A percentile compares a stretch with the other conserved stretches of the same genome.
Evolutionary conservation across 805 yeast species (phyloP).

Genomic region (Spathaspora boniae): DNA sequence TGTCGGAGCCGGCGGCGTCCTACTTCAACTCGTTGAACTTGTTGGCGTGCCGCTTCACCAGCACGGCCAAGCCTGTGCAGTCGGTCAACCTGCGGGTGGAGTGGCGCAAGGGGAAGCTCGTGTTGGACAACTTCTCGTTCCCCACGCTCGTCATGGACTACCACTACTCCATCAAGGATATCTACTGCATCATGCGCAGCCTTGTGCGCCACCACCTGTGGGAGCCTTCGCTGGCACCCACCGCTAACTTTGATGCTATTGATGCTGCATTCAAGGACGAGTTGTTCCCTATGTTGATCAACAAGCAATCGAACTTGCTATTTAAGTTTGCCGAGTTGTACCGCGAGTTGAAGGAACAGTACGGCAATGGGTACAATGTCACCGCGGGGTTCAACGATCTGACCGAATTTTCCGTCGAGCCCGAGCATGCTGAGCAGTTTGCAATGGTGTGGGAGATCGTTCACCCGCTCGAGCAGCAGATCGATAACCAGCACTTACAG

Average conservation of each 20-base stretch:
- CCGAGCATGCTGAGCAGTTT: not conserved
- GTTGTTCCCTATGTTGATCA: slow-evolving; percentile 3
- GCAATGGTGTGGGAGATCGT: not conserved
- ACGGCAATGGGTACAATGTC: not conserved
- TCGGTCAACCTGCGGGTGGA: no score
- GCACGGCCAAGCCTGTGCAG: no score
- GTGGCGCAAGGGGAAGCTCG: no score
- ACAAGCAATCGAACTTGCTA: slow-evolving; percentile 1
- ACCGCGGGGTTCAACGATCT: not conserved
- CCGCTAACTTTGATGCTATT: slow-evolving; percentile 1
- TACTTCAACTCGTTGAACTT: slow-evolving; percentile 8
- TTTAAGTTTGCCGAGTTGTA: slow-evolving; percentile 4
- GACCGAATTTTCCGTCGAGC: not conserved
- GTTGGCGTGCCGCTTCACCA: no score
- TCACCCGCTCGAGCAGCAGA: not conserved
- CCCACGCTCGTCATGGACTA: slow-evolving; percentile 5
- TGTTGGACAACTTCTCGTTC: not conserved
- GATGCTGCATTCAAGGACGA: slow-evolving; percentile 1
- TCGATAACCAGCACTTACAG: not conserved
- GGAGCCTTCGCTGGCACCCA: not conserved
- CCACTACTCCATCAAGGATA: slow-evolving; percentile 8
- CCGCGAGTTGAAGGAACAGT: not conserved
- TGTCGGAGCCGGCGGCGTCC: slow-evolving; percentile 4
- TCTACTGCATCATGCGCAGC: slow-evolving; percentile 5
- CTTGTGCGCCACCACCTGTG: not conserved